Evolutionary conservation across 2,329 filamentous ascomycete species (phyloP), one percentile per base, ranked within the genome.

Genomic region (Cordyceps sp.): DNA sequence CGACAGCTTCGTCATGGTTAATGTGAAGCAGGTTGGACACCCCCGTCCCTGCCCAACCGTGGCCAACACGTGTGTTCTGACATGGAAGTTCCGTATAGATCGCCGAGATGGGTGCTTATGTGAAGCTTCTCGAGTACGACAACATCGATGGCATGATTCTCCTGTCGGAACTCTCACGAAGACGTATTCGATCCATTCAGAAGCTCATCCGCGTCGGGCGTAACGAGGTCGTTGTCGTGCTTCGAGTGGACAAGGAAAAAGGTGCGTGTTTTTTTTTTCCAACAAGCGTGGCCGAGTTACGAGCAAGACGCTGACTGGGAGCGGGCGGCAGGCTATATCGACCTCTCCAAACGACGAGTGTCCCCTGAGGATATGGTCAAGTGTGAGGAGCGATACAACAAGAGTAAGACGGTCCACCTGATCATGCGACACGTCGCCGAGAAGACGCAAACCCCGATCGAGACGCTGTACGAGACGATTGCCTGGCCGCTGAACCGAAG

Each of bases 141-240:
- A 94, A 96, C 64, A 98, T 98, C 51, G 92, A 98, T 56, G 90
- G 90, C 73, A 98, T 98, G 92, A 98, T 98, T 51, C 67, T 98
- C 44, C 83, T 98, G 43, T 93, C 84, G 49, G 90, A 98, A 62
- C 73, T 98, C 42, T 98, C 92, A 37, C 77, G 90, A 69, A 75
- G 90, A 73, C 90, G 90, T 78, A 98, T 98, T 52, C 70, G 90
- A 66, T 85, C 77, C 70, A 98, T 98, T 50, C 92, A 98, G 61
- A 98, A 98, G 64, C 78, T 98, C 44, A 98, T 98, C 49, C 78
- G 90, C 44, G 90, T 98, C 39, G 92, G 92, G 36, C 80, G 92
- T 47, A 98, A 98, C 53, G 90, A 98, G 59, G 90, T 98, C 34
- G 90, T 98, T 33, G 92, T 98, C 29, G 90, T 98, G 43, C 80